Evolutionary conservation across 805 yeast genomes (phyloP).

Genomic region (Wickerhamomyces sydowiorum): DNA sequence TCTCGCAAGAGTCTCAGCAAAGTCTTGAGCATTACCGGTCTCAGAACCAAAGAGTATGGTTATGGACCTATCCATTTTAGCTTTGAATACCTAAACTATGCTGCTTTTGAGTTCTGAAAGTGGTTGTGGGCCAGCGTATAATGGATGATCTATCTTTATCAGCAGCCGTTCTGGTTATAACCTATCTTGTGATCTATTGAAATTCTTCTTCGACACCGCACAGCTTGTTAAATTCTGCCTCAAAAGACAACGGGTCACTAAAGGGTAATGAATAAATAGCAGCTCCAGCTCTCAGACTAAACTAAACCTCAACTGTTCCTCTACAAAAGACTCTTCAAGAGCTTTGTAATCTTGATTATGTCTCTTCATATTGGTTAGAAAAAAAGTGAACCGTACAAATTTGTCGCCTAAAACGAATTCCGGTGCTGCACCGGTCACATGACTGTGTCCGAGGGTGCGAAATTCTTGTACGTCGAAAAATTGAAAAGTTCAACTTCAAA

Average conservation of each 20-base stretch:
- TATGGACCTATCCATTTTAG: conserved; percentile 26
- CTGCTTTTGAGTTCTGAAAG: too few relatives aligned
- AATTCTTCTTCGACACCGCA: too few relatives aligned
- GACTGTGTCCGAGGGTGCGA: not conserved
- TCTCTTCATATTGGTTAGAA: not conserved
- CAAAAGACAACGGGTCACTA: too few relatives aligned
- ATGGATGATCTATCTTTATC: too few relatives aligned
- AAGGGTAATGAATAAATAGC: too few relatives aligned
- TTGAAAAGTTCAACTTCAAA: not conserved
- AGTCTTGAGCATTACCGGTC: conserved; percentile 87
- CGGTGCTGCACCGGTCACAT: not conserved
- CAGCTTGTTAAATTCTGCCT: too few relatives aligned
- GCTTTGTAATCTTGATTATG: not conserved
- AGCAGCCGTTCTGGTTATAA: too few relatives aligned
- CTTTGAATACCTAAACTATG: conserved; percentile 1
- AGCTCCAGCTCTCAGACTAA: too few relatives aligned
- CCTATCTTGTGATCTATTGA: too few relatives aligned
- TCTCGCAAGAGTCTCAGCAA: conserved; percentile 58
- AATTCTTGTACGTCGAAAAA: not conserved
- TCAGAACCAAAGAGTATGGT: conserved; percentile 85
- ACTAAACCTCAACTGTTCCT: too few relatives aligned
- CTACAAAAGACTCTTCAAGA: too few relatives aligned
- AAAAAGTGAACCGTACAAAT: not conserved
- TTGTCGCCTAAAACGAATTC: not conserved
- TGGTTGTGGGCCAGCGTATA: too few relatives aligned